phyloP scores from a whole-genome alignment of 202 grass and related monocot species.

The Miscanthus sacchariflorus region DNA sequence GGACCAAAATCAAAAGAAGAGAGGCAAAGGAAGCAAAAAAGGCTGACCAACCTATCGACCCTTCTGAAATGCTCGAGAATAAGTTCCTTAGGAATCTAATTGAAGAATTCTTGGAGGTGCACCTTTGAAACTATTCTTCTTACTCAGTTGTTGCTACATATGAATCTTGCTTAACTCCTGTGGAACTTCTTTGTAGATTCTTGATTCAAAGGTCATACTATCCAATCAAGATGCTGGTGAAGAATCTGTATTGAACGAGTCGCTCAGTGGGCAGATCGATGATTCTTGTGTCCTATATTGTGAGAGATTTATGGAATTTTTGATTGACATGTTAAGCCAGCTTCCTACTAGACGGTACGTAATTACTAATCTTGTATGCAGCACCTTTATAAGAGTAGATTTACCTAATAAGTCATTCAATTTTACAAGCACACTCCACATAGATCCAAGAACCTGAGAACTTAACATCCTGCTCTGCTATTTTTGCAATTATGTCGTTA shows the following conservation, averaged over 20 bases:
- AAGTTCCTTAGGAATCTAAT: constrained; percentile 85
- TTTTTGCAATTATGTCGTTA: constrained; percentile 33
- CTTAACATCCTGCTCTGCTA: neutral
- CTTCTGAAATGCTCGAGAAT: constrained; percentile 77
- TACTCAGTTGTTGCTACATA: constrained; percentile 33
- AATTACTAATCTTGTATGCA: constrained; percentile 31
- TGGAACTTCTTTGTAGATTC: constrained; percentile 66
- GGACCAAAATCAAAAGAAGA: constrained; percentile 93
- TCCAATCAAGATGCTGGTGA: constrained; percentile 55
- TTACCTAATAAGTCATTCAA: constrained; percentile 28
- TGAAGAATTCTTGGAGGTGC: constrained; percentile 95
- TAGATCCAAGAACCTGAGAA: constrained; percentile 34
- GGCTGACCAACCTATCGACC: constrained; percentile 51
- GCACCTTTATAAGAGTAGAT: constrained; percentile 17
- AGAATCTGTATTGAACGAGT: constrained; percentile 55
- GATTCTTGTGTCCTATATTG: constrained; percentile 96
- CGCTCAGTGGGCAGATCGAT: constrained; percentile 64
- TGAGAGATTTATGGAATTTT: constrained; percentile 98
- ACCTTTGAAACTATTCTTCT: constrained; percentile 28
- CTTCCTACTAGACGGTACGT: constrained; percentile 90
- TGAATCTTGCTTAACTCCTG: constrained; percentile 25
- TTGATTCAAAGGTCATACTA: constrained; percentile 81
- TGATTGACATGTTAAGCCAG: constrained; percentile 99
- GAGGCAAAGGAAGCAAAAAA: constrained; percentile 90
- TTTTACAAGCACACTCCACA: neutral